These are phyloP conservation scores for Quercus agrifolia DNA, from an alignment of 306 rosid species.

Conservation along the genomic window DNA sequence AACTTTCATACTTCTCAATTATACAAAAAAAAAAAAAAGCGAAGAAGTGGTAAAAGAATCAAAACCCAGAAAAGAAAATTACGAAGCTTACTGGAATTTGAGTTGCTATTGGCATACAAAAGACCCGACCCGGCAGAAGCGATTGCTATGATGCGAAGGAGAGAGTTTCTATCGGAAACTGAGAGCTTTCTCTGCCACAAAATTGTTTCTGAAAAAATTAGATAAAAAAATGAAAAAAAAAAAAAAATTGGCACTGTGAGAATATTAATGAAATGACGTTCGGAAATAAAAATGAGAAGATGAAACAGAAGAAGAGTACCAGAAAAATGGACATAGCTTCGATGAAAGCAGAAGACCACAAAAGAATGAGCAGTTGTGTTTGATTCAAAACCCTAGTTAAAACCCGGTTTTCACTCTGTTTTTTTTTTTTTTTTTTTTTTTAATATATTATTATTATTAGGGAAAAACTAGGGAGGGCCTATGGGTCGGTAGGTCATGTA, in stretches of 20 bases:
- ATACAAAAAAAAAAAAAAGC: not conserved
- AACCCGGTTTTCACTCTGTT: not conserved
- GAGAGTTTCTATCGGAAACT: constrained; percentile 16
- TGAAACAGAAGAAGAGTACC: constrained; percentile 11
- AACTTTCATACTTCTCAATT: not conserved
- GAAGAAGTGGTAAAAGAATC: not conserved
- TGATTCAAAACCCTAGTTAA: constrained; percentile 5
- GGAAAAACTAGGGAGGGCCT: not conserved
- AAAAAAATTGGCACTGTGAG: too few relatives aligned
- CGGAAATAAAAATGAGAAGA: not conserved
- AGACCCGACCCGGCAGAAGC: constrained; percentile 49
- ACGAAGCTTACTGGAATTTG: constrained; percentile 32
- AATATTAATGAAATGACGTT: too few relatives aligned
- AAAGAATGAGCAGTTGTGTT: too few relatives aligned
- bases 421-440: too few relatives aligned
- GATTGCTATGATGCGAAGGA: constrained; percentile 34
- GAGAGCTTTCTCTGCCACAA: constrained; percentile 38
- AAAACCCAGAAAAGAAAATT: not conserved
- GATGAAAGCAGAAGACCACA: not conserved
- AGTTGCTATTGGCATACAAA: not conserved
- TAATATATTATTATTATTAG: too few relatives aligned
- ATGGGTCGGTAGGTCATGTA: too few relatives aligned
- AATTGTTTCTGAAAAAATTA: not conserved
- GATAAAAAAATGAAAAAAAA: not conserved
- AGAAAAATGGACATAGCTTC: constrained; percentile 33